phyloP scores from a whole-genome alignment of 371 early-diverging fungal species.

The Thermomucor indicae-seudaticae region DNA sequence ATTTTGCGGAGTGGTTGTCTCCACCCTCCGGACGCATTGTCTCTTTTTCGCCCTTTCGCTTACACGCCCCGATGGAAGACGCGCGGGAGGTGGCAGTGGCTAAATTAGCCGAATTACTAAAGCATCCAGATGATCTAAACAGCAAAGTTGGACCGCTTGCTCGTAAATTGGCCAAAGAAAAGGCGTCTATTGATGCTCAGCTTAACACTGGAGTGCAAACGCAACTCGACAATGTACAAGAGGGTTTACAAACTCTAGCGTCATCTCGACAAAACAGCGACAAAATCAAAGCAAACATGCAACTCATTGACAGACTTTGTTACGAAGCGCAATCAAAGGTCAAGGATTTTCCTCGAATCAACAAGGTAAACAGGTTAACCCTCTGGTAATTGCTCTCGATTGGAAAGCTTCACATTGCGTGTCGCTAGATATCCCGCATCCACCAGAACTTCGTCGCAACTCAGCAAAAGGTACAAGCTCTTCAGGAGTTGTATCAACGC shows the following conservation, averaged over 20 bases:
- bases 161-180: conserved; percentile 83
- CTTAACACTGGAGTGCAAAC: conserved; percentile 89
- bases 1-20: no score
- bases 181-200: conserved; percentile 92
- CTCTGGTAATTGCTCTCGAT: neutral
- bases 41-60: neutral
- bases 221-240: conserved; percentile 88
- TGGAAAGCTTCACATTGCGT: neutral
- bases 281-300: conserved; percentile 68
- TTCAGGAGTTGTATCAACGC: conserved; percentile 81
- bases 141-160: conserved; percentile 76
- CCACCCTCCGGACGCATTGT: neutral
- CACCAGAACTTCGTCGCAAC: conserved; percentile 93
- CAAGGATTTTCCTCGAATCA: conserved; percentile 81
- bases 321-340: conserved; percentile 80
- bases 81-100: conserved; percentile 48
- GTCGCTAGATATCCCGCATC: conserved; percentile 74
- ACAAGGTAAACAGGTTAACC: conserved; percentile 53
- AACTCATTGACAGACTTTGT: conserved; percentile 79
- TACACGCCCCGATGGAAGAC: conserved; percentile 34
- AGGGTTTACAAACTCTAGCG: conserved; percentile 78
- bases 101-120: conserved; percentile 58
- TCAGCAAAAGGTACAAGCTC: conserved; percentile 76
- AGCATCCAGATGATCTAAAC: conserved; percentile 93
- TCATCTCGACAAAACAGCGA: conserved; percentile 64